Evolutionary conservation across 768 basidiomycete genomes (phyloP), one percentile per base, ranked within the genome.

Genomic region (Termitomyces sp.): DNA sequence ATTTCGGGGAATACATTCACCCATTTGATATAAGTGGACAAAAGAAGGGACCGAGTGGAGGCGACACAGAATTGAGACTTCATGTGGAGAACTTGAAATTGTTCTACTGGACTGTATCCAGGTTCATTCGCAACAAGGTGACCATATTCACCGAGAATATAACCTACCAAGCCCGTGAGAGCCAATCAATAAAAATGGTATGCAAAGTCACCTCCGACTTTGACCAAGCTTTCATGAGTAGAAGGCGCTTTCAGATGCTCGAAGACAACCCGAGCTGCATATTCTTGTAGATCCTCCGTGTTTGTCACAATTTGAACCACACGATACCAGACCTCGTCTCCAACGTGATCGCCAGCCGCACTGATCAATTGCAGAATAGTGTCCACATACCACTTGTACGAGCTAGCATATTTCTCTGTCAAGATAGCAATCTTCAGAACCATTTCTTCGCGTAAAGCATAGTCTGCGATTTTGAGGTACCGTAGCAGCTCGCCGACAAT

Each of bases 1-100:
- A 99, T 97, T 72, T 99, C 97, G 20, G 97, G 97, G 73, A 98
- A 99, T 58, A 99, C 92, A 70, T 99, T 99, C 63, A 97, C 94
- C 96, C 96, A 98, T 82, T 99, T 99, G 77, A 98, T 89, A 70
- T 99, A 99, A 0, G 97, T 98, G 12, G 97, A 96, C 37, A 99
- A 79, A 30, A 99, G 84, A 33, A 99, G 80, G 0, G 95, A 89
- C 36, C 96, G 86, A 8, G 97, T 98, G 33, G 95, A 77, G 5
- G 95, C 94, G 39, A 91, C 82, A 69, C 95, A 97, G 69, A 93
- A 91, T 70, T 96, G 94, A 15, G 95, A 95, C 70, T 98, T 98
- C 7, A 93, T 85, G 73, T 99, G 95, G 6, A 98, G 75, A 3
- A 89, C 78, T 63, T 91, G 90, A 72, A 98, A 97, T 67, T 98